phyloP scores from a whole-genome alignment of 345 rosid species.

The Camelina sativa region DNA sequence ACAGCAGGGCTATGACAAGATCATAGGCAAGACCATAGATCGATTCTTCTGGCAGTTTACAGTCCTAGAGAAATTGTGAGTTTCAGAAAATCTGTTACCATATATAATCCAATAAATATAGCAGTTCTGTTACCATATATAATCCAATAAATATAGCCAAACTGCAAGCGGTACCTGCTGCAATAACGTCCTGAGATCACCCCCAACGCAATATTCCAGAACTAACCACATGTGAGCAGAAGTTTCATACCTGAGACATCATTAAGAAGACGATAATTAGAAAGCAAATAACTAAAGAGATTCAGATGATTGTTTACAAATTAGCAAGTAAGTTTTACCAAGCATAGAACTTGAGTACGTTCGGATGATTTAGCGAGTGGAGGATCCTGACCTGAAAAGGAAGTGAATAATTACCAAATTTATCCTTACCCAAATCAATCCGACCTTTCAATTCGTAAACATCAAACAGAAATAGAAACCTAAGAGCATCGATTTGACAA shows the following conservation, averaged over 20 bases:
- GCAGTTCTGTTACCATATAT: constrained; percentile 8
- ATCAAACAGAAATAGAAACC: constrained; percentile 38
- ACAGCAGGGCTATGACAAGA: constrained; percentile 86
- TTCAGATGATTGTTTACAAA: constrained; percentile 3
- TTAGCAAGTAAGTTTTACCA: constrained; percentile 58
- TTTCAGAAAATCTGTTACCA: constrained; percentile 28
- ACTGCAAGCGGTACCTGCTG: constrained; percentile 66
- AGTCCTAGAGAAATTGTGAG: constrained; percentile 59
- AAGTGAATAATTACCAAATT: not conserved
- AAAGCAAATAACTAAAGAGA: not conserved
- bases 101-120: constrained; percentile 5
- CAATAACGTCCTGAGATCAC: constrained; percentile 83
- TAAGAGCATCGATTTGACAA: constrained; percentile 5
- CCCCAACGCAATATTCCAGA: constrained; percentile 96
- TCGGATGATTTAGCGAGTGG: constrained; percentile 80
- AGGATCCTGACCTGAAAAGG: constrained; percentile 84
- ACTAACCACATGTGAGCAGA: constrained; percentile 98
- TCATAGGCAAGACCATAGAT: constrained; percentile 75
- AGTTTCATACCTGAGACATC: constrained; percentile 79
- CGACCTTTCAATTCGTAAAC: constrained; percentile 11
- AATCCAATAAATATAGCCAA: not conserved
- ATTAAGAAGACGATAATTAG: constrained; percentile 14
- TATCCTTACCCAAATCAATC: constrained; percentile 8
- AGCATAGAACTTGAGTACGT: constrained; percentile 79
- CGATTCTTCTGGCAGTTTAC: constrained; percentile 89